A percentile compares a stretch with the other conserved stretches of the same genome.
Conservation (phyloP, 1,284 basidiomycete species). For the Fistulinella cinereoalba region DNA sequence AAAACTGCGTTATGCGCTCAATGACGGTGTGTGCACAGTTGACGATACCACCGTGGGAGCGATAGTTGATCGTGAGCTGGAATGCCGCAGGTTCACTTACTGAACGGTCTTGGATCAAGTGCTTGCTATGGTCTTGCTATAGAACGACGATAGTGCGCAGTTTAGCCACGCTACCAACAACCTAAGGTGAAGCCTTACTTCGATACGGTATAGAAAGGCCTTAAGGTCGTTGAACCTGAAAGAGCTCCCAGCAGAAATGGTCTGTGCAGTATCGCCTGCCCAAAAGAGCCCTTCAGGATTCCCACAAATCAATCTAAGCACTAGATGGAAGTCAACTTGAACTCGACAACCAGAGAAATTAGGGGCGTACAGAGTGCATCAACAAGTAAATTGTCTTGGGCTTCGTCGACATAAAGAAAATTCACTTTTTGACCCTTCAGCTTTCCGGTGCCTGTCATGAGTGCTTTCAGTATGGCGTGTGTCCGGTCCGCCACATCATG, state of each 20-base stretch:
- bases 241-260: slow-evolving; percentile 67
- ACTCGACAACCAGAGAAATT: not conserved
- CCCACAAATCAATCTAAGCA: slow-evolving; percentile 55
- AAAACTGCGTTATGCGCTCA: slow-evolving; percentile 58
- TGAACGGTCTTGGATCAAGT: slow-evolving; percentile 14
- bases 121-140: slow-evolving; percentile 21
- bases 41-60: slow-evolving; percentile 70
- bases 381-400: slow-evolving; percentile 67
- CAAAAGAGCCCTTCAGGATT: slow-evolving; percentile 71
- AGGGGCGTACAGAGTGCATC: slow-evolving; percentile 53
- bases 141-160: not conserved
- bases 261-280: slow-evolving; percentile 79
- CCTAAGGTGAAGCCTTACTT: slow-evolving; percentile 40
- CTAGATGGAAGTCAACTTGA: slow-evolving; percentile 33
- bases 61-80: slow-evolving; percentile 63
- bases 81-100: slow-evolving; percentile 46
- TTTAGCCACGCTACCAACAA: no score
- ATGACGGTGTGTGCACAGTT: slow-evolving; percentile 64
- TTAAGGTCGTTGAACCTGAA: slow-evolving; percentile 74
- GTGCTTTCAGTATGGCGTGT: slow-evolving; percentile 45
- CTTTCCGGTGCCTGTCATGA: slow-evolving; percentile 31
- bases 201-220: slow-evolving; percentile 57
- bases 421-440: slow-evolving; percentile 48
- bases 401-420: slow-evolving; percentile 66
- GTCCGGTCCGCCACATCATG: slow-evolving; percentile 68